Conservation (phyloP, 1,284 basidiomycete genomes). For the Pulveroboletus ridleyi region DNA sequence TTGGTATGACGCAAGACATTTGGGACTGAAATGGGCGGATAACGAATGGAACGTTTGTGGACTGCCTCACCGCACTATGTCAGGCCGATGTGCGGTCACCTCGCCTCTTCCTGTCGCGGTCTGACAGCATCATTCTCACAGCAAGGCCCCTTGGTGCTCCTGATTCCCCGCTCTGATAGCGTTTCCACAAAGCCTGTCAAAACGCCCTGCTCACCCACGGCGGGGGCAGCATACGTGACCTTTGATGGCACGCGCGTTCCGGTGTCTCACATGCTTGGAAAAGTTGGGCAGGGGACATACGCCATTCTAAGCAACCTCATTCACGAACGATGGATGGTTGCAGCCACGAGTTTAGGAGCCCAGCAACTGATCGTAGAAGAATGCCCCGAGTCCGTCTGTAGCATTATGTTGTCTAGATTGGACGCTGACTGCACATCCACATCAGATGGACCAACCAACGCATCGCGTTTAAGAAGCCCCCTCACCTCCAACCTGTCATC, state of each 20-base stretch:
- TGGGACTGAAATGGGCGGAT: slow-evolving; percentile 74
- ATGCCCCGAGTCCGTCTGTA: slow-evolving; percentile 68
- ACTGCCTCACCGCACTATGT: slow-evolving; percentile 83
- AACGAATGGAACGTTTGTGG: slow-evolving; percentile 86
- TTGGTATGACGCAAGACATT: background rate
- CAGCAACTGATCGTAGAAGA: slow-evolving; percentile 81
- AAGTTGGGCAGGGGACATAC: slow-evolving; percentile 84
- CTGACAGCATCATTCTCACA: slow-evolving; percentile 30
- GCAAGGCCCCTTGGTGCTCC: slow-evolving; percentile 88
- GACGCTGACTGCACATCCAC: slow-evolving; percentile 5
- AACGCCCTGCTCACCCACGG: slow-evolving; percentile 85
- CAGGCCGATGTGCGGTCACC: slow-evolving; percentile 57
- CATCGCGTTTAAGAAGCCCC: slow-evolving; percentile 89
- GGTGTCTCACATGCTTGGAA: slow-evolving; percentile 84
- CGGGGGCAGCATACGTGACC: slow-evolving; percentile 91
- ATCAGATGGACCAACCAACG: slow-evolving; percentile 84
- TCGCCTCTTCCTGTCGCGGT: background rate
- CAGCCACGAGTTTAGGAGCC: slow-evolving; percentile 71
- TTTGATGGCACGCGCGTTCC: slow-evolving; percentile 94
- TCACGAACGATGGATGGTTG: slow-evolving; percentile 90
- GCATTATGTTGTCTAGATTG: slow-evolving; percentile 1
- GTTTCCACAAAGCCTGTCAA: slow-evolving; percentile 93
- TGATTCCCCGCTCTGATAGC: slow-evolving; percentile 82
- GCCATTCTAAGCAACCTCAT: slow-evolving; percentile 91
- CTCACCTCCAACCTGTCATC: slow-evolving; percentile 91